Base-by-base conservation (phyloP, 768 basidiomycete species). In the Coprinopsis sp. region DNA sequence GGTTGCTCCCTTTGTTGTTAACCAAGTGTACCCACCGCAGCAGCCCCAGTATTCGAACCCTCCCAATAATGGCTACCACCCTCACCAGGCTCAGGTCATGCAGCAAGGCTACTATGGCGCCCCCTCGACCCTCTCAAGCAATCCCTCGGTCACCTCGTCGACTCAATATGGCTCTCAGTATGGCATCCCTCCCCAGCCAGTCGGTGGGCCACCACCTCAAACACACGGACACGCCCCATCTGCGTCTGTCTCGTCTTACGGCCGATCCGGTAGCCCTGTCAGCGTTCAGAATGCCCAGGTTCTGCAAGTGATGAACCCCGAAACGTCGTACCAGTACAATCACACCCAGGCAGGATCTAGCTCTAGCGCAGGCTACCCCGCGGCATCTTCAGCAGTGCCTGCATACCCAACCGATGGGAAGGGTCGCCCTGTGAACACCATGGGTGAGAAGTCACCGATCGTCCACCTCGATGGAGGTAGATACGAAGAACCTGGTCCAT, bases 271-370 rank as follows among this genome's bases (percentile, higher is more conserved):
- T 5, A 74, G 69, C 48, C 72, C 72, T n/a, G 64, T 65, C 47
- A 70, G 67, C 50, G 50, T 70, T 46, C 66, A 66, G 46, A 68
- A 73, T 44, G 64, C 57, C 24, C 62, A 60, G n/a, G 45, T 63
- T n/a, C 54, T 74, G 36, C 71, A 71, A 41, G 64, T 74, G 3
- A 67, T 66, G 12, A 74, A 74, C 43, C 59, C 65, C 4, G 68
- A 68, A 31, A 13, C n/a, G 29, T 44, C 33, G 2, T 42, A 24
- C 28, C n/a, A 19, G 10, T 38, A 37, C 27, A 28, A 8, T 42
- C 40, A 37, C 11, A 41, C 38, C 12, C 43, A 28, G 37, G 49
- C 14, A 36, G 22, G 33, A n/a, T 38, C 33, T 18, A 63, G 64
- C 21, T 61, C 64, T 18, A 58, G 54, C 1, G 62, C 65, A 24